Evolutionary conservation across 768 basidiomycete genomes (phyloP), one percentile per base, ranked within the genome.

Genomic region (Pleurotus platypus): DNA sequence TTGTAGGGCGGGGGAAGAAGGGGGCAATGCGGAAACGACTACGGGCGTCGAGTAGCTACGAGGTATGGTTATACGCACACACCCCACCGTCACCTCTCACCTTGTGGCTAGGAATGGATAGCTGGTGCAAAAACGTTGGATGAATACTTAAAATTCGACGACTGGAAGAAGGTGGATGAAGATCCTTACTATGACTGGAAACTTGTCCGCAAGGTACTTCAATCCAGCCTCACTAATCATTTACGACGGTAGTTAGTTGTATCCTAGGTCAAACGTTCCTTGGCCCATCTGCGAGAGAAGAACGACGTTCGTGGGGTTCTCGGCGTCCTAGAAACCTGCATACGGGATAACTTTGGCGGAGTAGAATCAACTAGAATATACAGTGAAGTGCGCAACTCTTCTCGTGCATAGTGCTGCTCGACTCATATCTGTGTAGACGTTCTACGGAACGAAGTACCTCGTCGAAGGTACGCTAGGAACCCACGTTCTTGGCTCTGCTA

Each of bases 141-240:
- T 64, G 78, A 82, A 55, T 89, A 89, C 73, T 76, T 98, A 24
- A 79, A 86, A 5, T 96, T 97, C 64, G 80, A 93, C 56, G 84
- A 87, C 55, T 99, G 97, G 97, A 98, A 98, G 69, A 78, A 76
- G 53, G 69, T 84, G 9, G 91, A 96, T 46, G 91, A 94, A 63
- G 93, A 96, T 69, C 75, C 85, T 1, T 97, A 88, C 62, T 98
- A 95, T 67, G 97, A 98, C 64, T 95, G 89, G 83, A 84, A 86
- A 60, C 78, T 98, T 55, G 85, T 96, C 16, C 78, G 81, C 60
- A 92, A 89, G 79, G 89, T 86, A 54, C 22, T 22, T 18, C 8
- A 47, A 40, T 26, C 4, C 24, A 5, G 27, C 2, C 16, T 22
- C 15, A 7, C 11, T 30, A 13, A 8, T 51, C 7, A 49, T 24